Evolutionary conservation across 306 rosid genomes (phyloP), one percentile per base, ranked within the genome.

Genomic region (Malus sylvestris): DNA sequence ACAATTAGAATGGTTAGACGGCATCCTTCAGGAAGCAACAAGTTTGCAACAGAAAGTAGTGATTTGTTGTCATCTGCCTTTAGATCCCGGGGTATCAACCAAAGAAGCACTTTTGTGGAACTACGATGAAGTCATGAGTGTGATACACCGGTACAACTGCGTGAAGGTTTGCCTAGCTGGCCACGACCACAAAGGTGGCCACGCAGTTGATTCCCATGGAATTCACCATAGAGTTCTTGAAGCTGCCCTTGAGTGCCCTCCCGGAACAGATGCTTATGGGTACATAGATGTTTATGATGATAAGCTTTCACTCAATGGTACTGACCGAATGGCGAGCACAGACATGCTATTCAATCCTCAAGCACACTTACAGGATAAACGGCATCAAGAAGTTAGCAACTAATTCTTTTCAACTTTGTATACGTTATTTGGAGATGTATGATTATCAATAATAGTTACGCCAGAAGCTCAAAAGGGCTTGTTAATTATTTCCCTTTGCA

Each of bases 171-270:
- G 96, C 76, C 38, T 95, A 8, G 81, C 91, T 15, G 97, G 99
- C 57, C 99, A 95, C 51, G 90, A 92, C 86, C 97, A 95, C 79
- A 85, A 71, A 85, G 99, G 97, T 29, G 99, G 99, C 20, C 83
- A 87, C 83, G 71, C 89, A 0, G 68, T 88, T 63, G 99, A 95
- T 81, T 90, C 97, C 55, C 87, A 86, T 57, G 99, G 99, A 74
- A 72, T 95, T 29, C 93, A 90, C 71, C 99, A 95, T 63, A 85
- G 91, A 82, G 89, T 86, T 84, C 90, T 95, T 58, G 99, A 95
- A 89, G 99, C 97, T 30, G 91, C 97, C 68, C 82, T 95, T 29
- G 97, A 95, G 76, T 95, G 97, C 78, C 97, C 97, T 76, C 91
- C 96, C 3, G 99, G 91, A 13, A 83, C 79, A 9, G 79, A 92